Evolutionary conservation across 345 rosid genomes (phyloP), one percentile per base, ranked within the genome.

Genomic region (Corchorus olitorius): DNA sequence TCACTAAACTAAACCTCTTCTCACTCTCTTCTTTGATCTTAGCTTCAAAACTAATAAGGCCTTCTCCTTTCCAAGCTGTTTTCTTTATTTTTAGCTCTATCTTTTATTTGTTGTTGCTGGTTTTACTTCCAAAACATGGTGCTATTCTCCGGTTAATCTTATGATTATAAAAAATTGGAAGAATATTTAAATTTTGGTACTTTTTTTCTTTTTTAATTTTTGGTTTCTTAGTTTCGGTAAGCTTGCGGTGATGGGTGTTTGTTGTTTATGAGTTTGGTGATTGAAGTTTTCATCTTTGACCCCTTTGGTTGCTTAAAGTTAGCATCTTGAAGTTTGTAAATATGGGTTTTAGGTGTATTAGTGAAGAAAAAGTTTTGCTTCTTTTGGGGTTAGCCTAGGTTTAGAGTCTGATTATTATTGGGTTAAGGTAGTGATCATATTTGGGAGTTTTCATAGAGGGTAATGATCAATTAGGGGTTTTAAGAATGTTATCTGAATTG

Each of bases 401-500:
- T 81, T 71, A 65, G 68, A 45, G 73, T 73, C 64, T 65, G 79
- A 75, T 78, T 75, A 37, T 75, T 37, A 78, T n/a, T n/a, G n/a
- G 67, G 12, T n/a, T 75, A 78, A 80, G 79, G 75, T 81, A 68
- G 63, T 63, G 61, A 53, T 80, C 46, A 56, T 37, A 77, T 70
- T 76, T 69, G 73, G 37, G 49, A 58, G 54, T 45, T 63, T 27
- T 76, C 52, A 52, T 67, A 52, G 50, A 41, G 82, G 81, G 78
- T 81, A 59, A 79, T 61, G 80, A 80, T 84, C 82, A 72, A 74
- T 69, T 81, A 72, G 65, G 75, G 81, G 64, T 80, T 76, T 78
- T 78, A 81, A 84, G 79, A 50, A 88, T 88, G 86, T 81, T 91
- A 81, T 87, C 92, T 79, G 94, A 88, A 85, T 77, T 86, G 73